Conservation (phyloP, 495 filamentous ascomycete genomes). For the Opeltia flavorubescens region DNA sequence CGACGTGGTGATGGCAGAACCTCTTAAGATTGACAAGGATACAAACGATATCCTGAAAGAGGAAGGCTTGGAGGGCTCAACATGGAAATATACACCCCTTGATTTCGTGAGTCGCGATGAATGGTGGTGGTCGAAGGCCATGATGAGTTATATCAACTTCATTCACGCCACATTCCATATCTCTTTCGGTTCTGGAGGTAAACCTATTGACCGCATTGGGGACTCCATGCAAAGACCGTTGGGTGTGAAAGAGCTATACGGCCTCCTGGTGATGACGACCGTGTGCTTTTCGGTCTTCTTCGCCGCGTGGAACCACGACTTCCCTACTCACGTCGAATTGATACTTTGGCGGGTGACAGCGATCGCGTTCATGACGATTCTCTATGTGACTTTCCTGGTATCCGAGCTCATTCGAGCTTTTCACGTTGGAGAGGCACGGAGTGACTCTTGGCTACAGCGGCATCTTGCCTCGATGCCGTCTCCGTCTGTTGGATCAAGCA, state of each 20-base stretch:
- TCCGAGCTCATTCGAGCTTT: neutral
- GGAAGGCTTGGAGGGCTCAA: constrained; percentile 9
- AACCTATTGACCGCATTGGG: neutral
- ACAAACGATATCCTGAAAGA: constrained; percentile 12
- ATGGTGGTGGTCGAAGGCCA: constrained; percentile 8
- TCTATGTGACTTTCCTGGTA: constrained; percentile 1
- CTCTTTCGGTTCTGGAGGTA: neutral
- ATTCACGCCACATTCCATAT: neutral
- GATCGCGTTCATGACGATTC: constrained; percentile 4
- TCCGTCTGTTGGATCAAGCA: no score
- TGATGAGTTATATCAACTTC: neutral
- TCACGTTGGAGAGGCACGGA: neutral
- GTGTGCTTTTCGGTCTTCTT: constrained; percentile 12
- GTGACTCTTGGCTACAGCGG: constrained; percentile 1
- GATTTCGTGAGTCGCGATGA: constrained; percentile 17
- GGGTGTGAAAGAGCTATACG: neutral
- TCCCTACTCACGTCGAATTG: constrained; percentile 11
- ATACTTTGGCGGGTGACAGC: constrained; percentile 9
- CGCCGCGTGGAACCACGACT: constrained; percentile 13
- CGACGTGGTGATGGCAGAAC: constrained; percentile 12
- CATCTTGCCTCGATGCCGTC: neutral
- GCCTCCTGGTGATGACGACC: constrained; percentile 4
- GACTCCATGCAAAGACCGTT: neutral
- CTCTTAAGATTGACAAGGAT: constrained; percentile 2
- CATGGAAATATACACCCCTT: constrained; percentile 17